Evolutionary conservation across 2,329 filamentous ascomycete species (phyloP).

Genomic region (Fusarium mexicanum): DNA sequence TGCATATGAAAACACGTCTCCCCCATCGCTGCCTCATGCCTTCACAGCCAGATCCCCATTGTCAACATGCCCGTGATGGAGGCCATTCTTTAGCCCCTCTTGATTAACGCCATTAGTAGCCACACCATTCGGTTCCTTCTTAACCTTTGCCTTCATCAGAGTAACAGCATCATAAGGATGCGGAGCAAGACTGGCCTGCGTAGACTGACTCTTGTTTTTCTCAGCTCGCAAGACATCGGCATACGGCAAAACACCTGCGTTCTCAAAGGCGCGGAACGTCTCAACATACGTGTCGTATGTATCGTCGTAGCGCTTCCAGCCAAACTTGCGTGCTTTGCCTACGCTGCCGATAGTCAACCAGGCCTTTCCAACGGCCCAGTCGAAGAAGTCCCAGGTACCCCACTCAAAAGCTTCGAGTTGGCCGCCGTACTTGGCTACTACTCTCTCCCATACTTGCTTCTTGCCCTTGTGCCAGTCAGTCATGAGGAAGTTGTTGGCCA

Average conservation of each 20-base stretch:
- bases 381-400: constrained; percentile 36
- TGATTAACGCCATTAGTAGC: neutral
- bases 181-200: neutral
- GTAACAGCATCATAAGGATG: constrained; percentile 18
- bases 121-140: neutral
- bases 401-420: constrained; percentile 23
- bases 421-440: constrained; percentile 27
- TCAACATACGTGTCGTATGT: constrained; percentile 29
- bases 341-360: constrained; percentile 25
- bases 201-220: neutral
- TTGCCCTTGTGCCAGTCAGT: constrained; percentile 31
- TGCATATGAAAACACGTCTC: no score
- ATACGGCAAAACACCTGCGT: constrained; percentile 23
- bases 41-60: neutral
- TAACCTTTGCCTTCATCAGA: neutral
- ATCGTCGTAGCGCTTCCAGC: constrained; percentile 30
- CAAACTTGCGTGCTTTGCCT: constrained; percentile 31
- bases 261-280: constrained; percentile 31
- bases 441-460: constrained; percentile 23
- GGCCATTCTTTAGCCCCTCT: neutral
- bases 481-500: constrained; percentile 29
- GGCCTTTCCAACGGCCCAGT: constrained; percentile 32
- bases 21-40: neutral
- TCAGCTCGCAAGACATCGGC: neutral
- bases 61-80: neutral